Evolutionary conservation across 2,329 filamentous ascomycete species (phyloP), one percentile per base, ranked within the genome.

Genomic region (Pyricularia sp.): DNA sequence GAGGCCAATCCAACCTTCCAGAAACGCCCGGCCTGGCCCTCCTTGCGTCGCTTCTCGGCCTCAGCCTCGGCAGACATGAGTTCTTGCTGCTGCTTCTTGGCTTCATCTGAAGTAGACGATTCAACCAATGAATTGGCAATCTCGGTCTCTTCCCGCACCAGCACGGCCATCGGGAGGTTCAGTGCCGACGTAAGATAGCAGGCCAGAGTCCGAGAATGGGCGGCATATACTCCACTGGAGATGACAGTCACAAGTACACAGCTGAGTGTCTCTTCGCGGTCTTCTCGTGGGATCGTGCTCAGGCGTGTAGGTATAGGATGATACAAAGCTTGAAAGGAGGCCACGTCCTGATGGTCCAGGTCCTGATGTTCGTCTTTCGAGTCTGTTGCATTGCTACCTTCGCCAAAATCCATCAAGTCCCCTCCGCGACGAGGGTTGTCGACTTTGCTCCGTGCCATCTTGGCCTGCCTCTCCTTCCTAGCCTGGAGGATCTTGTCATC

Each of bases 1-100:
- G 89, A 90, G 0, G 93, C 93, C 30, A 97, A 80, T 0, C 93
- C 91, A 24, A 97, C 91, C 73, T 96, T 97, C 90, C 91, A 96
- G 73, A 89, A 89, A 9, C 92, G 81, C 24, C 84, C 81, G 9
- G 82, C 77, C 69, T 89, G 85, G 65, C 88, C 89, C 66, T 90
- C 83, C 68, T 93, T 86, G 16, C 83, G 83, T 64, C 88, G 85
- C 72, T 89, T 89, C 71, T 88, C 84, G 0, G 86, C 87, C 73
- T 94, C 91, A 1, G 87, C 84, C 67, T 93, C 89, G 0, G 89
- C 90, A 0, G 87, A 88, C 79, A 96, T 88, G 60, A 71, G 69
- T 26, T 82, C 24, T 16, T 31, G 53, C 53, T 57, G 67, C 67
- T 73, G 72, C 66, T 73, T 71, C 62, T 73, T 69, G 19, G 70